Percentiles rank a stretch among this genome's conserved stretches.
These are phyloP conservation scores for Lactarius evosmus DNA, from an alignment of 768 basidiomycete species.

Conservation along the genomic window DNA sequence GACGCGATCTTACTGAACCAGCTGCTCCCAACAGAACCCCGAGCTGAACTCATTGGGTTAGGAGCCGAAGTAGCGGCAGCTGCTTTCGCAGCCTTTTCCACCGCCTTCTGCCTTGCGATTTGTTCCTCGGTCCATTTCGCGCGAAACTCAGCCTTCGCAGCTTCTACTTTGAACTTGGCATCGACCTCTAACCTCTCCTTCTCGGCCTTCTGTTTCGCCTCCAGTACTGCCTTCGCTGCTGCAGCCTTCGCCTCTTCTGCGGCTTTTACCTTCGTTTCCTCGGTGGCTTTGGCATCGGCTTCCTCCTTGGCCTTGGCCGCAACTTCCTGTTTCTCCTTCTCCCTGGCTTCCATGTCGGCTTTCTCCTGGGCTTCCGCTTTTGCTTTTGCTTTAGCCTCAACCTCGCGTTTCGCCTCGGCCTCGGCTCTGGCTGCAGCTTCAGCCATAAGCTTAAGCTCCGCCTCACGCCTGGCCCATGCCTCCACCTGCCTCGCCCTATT, in stretches of 20 bases:
- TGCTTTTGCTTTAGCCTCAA: not conserved
- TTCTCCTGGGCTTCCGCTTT: not conserved
- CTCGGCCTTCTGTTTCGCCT: not conserved
- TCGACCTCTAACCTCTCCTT: not conserved
- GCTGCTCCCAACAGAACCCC: not conserved
- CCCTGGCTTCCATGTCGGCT: not conserved
- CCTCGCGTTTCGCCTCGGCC: not conserved
- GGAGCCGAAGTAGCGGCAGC: too few relatives aligned
- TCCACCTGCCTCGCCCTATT: too few relatives aligned
- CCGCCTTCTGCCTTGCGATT: not conserved
- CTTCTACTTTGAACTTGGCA: not conserved
- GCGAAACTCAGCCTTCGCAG: not conserved
- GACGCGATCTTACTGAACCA: not conserved
- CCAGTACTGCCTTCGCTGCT: not conserved
- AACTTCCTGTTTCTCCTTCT: not conserved
- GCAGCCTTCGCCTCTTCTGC: not conserved
- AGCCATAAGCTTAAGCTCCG: too few relatives aligned
- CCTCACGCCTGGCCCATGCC: too few relatives aligned
- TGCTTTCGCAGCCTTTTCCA: not conserved
- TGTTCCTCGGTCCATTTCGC: not conserved
- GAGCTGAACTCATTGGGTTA: not conserved
- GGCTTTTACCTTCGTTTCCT: not conserved
- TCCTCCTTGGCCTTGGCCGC: not conserved
- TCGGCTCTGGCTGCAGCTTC: not conserved
- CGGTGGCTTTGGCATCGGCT: not conserved